phyloP scores from a whole-genome alignment of 2,329 filamentous ascomycete species.

The Berkeleyomyces basicola region DNA sequence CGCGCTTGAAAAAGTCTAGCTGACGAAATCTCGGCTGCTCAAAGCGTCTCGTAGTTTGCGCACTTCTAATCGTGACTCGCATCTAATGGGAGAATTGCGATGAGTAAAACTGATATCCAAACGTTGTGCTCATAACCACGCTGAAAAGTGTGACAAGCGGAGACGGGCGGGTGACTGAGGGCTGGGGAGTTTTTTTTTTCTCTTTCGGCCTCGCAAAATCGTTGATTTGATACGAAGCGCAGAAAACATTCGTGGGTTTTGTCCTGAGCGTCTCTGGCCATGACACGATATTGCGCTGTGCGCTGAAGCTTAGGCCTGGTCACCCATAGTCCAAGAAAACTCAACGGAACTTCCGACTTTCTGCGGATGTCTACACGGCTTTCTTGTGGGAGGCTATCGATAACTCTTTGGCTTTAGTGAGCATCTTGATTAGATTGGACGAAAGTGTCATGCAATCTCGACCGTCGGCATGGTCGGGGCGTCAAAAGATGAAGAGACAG shows the following conservation, averaged over 20 bases:
- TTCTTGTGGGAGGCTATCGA: neutral
- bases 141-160: too few species aligned
- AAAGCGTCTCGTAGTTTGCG: too few species aligned
- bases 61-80: too few species aligned
- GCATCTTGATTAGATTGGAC: neutral
- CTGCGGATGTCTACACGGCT: too few species aligned
- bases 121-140: too few species aligned
- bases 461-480: neutral
- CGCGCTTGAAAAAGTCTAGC: too few species aligned
- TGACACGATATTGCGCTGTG: neutral
- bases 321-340: neutral
- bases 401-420: neutral
- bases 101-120: too few species aligned
- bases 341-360: neutral
- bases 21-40: too few species aligned
- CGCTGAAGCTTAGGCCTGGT: neutral
- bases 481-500: neutral
- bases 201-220: neutral
- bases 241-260: neutral
- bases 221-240: neutral
- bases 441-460: neutral
- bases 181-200: neutral
- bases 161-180: too few species aligned
- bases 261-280: neutral
- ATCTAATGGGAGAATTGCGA: too few species aligned